Percentiles rank a stretch among this genome's conserved stretches.
phyloP scores from a whole-genome alignment of 2,329 filamentous ascomycete species.

The Lachnellula cervina region DNA sequence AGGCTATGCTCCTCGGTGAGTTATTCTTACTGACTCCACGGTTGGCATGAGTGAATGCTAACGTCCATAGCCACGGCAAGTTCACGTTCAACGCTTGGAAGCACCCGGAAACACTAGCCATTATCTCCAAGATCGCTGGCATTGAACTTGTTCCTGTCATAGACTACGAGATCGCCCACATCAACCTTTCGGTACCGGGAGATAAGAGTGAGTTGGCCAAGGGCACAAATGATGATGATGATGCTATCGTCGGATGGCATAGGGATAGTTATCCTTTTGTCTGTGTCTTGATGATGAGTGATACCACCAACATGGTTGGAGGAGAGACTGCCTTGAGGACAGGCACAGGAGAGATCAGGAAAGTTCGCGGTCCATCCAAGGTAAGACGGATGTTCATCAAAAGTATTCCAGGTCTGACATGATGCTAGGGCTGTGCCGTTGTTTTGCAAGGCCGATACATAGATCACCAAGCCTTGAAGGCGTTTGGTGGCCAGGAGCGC shows the following conservation, averaged over 20 bases:
- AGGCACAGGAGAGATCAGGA: slow-evolving; percentile 40
- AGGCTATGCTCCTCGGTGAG: slow-evolving; percentile 53
- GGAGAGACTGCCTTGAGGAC: slow-evolving; percentile 59
- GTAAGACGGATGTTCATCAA: slow-evolving; percentile 25
- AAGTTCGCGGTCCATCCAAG: slow-evolving; percentile 40
- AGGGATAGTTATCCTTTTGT: slow-evolving; percentile 47
- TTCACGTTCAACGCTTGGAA: slow-evolving; percentile 62
- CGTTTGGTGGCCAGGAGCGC: slow-evolving; percentile 39
- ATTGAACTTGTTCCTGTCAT: slow-evolving; percentile 52
- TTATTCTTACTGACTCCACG: slow-evolving; percentile 7
- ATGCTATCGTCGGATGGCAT: slow-evolving; percentile 44
- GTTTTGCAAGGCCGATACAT: slow-evolving; percentile 44
- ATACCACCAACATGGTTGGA: slow-evolving; percentile 43
- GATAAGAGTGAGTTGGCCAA: slow-evolving; percentile 21
- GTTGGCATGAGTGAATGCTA: slow-evolving; percentile 11
- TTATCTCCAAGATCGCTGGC: slow-evolving; percentile 52
- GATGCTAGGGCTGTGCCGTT: slow-evolving; percentile 35
- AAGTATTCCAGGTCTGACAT: slow-evolving; percentile 6
- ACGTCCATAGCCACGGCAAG: slow-evolving; percentile 48
- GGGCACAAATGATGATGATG: slow-evolving; percentile 26
- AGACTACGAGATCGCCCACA: slow-evolving; percentile 54
- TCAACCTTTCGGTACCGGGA: slow-evolving; percentile 46
- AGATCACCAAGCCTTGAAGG: slow-evolving; percentile 39
- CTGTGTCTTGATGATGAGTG: slow-evolving; percentile 47
- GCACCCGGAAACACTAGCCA: slow-evolving; percentile 47